Evolutionary conservation across 148 eudicot genomes (phyloP).

Genomic region (Rhododendron mucronatum): DNA sequence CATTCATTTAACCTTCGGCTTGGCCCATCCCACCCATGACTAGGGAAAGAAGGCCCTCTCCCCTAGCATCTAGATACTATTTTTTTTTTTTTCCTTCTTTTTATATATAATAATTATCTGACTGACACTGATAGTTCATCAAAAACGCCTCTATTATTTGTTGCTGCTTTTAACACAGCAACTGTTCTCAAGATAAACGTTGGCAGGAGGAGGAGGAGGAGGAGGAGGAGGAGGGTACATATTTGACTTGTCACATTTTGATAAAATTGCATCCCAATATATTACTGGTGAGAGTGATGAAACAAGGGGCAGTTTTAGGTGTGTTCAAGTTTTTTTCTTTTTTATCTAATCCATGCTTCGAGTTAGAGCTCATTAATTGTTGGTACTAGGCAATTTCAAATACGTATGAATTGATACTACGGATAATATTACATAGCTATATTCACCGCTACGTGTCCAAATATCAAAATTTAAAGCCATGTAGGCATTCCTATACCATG

Average conservation of each 20-base stretch:
- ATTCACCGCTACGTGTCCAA: no score
- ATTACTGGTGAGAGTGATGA: neutral
- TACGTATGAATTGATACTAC: no score
- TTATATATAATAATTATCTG: neutral
- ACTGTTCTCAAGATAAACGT: conserved; percentile 13
- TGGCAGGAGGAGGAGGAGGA: conserved; percentile 11
- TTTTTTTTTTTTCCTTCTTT: neutral
- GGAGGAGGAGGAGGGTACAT: no score
- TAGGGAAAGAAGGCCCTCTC: neutral
- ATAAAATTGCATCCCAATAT: no score
- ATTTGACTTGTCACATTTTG: no score
- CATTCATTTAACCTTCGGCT: conserved; percentile 20
- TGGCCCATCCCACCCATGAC: conserved; percentile 16
- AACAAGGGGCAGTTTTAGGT: neutral
- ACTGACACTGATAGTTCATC: neutral
- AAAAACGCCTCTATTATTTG: neutral
- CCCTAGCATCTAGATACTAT: neutral
- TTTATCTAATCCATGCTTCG: neutral
- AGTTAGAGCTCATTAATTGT: neutral
- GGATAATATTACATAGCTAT: no score
- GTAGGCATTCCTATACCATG: no score
- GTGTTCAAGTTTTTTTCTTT: no score
- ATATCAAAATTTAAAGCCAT: no score
- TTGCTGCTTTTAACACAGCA: conserved; percentile 23
- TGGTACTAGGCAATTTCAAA: no score